These are phyloP conservation scores for Monosporascus sp. DNA, from an alignment of 2,329 filamentous ascomycete genomes.

Conservation along the genomic window DNA sequence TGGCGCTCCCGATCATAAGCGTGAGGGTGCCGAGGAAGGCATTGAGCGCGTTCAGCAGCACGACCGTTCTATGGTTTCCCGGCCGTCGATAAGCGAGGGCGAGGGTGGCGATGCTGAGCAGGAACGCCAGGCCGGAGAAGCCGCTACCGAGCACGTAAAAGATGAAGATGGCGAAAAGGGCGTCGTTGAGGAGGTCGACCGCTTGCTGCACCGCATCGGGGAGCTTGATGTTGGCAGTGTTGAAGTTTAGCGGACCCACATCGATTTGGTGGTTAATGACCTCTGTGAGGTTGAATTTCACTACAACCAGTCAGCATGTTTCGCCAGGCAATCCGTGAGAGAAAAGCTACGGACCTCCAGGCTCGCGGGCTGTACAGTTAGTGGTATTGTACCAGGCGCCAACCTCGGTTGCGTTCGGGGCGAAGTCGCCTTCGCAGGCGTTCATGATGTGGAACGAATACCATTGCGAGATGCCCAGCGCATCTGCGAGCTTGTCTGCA, in stretches of 20 bases:
- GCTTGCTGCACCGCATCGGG: conserved; percentile 39
- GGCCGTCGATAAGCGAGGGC: conserved; percentile 6
- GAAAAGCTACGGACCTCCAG: conserved; percentile 30
- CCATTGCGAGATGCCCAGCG: conserved; percentile 45
- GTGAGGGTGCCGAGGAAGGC: conserved; percentile 31
- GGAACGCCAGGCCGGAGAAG: conserved; percentile 38
- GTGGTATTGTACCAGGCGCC: conserved; percentile 36
- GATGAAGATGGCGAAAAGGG: conserved; percentile 43
- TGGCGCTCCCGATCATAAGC: conserved; percentile 37
- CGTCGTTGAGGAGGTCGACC: conserved; percentile 44
- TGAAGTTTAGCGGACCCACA: conserved; percentile 39
- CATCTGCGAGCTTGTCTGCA: conserved; percentile 34
- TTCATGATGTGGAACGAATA: conserved; percentile 47
- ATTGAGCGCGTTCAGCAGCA: conserved; percentile 33
- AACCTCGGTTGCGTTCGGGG: conserved; percentile 35
- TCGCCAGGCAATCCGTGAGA: neutral
- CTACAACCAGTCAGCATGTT: conserved; percentile 13
- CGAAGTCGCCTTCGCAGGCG: conserved; percentile 41
- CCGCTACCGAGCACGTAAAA: conserved; percentile 41
- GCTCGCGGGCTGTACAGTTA: conserved; percentile 36
- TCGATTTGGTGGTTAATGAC: conserved; percentile 42
- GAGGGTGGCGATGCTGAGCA: conserved; percentile 32
- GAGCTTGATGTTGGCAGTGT: conserved; percentile 40
- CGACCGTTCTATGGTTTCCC: conserved; percentile 11
- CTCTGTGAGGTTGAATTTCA: conserved; percentile 40